Evolutionary conservation across 768 basidiomycete species (phyloP).

Genomic region (Podaxis mareebaensis): DNA sequence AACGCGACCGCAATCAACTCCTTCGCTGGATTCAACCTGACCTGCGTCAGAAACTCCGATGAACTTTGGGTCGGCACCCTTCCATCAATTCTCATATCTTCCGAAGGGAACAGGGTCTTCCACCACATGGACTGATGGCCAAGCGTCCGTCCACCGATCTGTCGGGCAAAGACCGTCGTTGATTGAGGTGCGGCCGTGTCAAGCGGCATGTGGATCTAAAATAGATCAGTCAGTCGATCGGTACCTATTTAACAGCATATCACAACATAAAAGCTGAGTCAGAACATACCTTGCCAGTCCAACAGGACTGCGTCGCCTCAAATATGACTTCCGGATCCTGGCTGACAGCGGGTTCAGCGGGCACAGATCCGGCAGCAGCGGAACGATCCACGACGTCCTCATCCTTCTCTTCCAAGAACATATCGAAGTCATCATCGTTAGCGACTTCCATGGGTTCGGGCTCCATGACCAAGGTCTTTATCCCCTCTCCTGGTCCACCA

Average conservation of each 20-base stretch:
- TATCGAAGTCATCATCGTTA: conserved; percentile 84
- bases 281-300: conserved; percentile 69
- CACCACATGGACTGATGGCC: conserved; percentile 62
- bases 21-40: conserved; percentile 71
- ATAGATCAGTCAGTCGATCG: conserved; percentile 14
- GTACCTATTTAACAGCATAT: conserved; percentile 16
- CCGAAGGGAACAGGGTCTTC: conserved; percentile 74
- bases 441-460: conserved; percentile 41
- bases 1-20: conserved; percentile 82
- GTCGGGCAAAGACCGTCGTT: conserved; percentile 67
- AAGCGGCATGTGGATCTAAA: conserved; percentile 76
- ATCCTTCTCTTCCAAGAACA: conserved; percentile 74
- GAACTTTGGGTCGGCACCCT: conserved; percentile 80
- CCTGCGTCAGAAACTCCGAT: conserved; percentile 75
- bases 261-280: neutral
- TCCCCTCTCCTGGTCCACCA: conserved; percentile 1
- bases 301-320: conserved; percentile 61
- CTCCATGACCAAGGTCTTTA: conserved; percentile 49
- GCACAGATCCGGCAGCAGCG: conserved; percentile 21
- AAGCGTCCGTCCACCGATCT: conserved; percentile 74
- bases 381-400: conserved; percentile 29
- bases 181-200: conserved; percentile 71
- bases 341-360: conserved; percentile 33
- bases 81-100: conserved; percentile 75
- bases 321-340: conserved; percentile 13